Base-by-base conservation (phyloP, 805 yeast genomes). In the Grigorovia humatica region DNA sequence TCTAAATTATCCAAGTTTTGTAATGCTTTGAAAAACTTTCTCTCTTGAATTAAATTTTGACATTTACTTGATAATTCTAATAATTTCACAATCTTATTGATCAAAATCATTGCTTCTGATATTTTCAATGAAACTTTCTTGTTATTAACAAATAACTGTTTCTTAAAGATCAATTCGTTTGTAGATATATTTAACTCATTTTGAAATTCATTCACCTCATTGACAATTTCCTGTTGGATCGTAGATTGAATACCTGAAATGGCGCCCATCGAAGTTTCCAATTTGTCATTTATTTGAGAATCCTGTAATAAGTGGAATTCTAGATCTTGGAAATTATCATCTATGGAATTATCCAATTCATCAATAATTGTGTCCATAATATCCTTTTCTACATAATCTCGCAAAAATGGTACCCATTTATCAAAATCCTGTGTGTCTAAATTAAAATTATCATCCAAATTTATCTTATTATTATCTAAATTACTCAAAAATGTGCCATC, bases 21-120 rank as follows among this genome's bases (percentile, higher is more conserved):
- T 59, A 93, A 77, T 0, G 97, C 97, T 54, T 85, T 85, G 65
- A 88, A 90, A 59, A 86, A 87, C 58, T 83, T 82, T 59, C 81
- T 81, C 53, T 80, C 81, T 50, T 81, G 78, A 54, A 88, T 84
- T 62, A 90, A 72, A 43, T 86, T 90, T 63, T 88, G 88, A 48
- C 89, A 86, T 60, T 82, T 85, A 68, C 89, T 90, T 15, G 95
- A 85, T 58, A 85, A 77, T 61, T 90, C 96, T 51, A 91, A 74
- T 9, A 90, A 90, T 56, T 85, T 88, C 23, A 90, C 72, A 57
- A 95, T 85, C 48, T 82, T 75, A 51, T 78, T 80, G 40, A 91
- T 78, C 19, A 88, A 80, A 43, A 78, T 74, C 8, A 78, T 78
- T 0, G 96, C 83, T 57, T 85, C 88, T 50, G 79, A 78, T 54